A percentile compares a stretch with the other conserved stretches of the same genome.
Conservation (phyloP, 1,284 basidiomycete genomes). For the Wallemia mellicola region DNA sequence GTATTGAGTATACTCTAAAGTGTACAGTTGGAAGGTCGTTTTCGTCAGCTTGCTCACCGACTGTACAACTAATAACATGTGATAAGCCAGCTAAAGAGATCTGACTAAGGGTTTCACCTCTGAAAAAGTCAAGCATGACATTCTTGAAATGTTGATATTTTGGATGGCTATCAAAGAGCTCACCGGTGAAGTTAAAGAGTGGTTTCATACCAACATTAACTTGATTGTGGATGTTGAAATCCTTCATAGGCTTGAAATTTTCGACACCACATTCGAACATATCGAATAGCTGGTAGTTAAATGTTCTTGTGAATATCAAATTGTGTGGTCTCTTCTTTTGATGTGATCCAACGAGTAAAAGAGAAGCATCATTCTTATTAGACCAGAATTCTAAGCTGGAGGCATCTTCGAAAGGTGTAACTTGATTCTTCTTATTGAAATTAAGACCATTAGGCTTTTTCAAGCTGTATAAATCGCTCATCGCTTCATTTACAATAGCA, state of each 20-base stretch:
- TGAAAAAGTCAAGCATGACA: constrained; percentile 56
- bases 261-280: constrained; percentile 84
- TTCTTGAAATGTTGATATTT: constrained; percentile 77
- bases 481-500: constrained; percentile 41
- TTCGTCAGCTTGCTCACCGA: constrained; percentile 29
- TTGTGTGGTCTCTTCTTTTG: constrained; percentile 85
- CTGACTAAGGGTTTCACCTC: constrained; percentile 50
- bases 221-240: constrained; percentile 37
- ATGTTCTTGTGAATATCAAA: constrained; percentile 61
- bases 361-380: constrained; percentile 69
- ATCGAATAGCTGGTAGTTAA: constrained; percentile 60
- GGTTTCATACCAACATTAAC: constrained; percentile 1
- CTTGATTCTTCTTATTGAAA: constrained; percentile 78
- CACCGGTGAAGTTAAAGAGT: constrained; percentile 17
- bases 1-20: constrained; percentile 57
- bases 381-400: constrained; percentile 74
- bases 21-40: constrained; percentile 42
- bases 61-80: constrained; percentile 63
- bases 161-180: constrained; percentile 70
- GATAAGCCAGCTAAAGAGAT: constrained; percentile 64
- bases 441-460: constrained; percentile 67
- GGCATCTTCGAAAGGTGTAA: constrained; percentile 65
- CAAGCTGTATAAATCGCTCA: constrained; percentile 79
- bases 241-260: constrained; percentile 40
- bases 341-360: constrained; percentile 72